Conservation (phyloP, 768 basidiomycete genomes). For the Lactarius vividus region DNA sequence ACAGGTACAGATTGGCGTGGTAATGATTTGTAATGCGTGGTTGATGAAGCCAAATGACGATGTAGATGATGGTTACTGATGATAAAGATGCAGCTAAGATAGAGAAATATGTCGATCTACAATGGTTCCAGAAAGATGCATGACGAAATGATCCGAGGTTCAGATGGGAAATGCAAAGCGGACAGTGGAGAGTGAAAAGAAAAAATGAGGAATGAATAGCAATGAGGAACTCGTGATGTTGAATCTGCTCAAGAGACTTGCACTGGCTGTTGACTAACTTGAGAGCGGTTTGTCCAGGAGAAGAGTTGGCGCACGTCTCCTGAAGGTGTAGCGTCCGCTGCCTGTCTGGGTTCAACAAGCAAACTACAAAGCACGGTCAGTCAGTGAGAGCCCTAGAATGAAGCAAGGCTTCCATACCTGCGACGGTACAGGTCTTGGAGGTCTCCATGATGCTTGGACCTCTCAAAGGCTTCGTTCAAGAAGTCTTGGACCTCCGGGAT, state of each 20-base stretch:
- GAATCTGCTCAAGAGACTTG: conserved; percentile 19
- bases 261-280: conserved; percentile 29
- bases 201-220: not conserved
- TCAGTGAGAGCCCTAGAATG: conserved; percentile 22
- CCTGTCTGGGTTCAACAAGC: conserved; percentile 79
- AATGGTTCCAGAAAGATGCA: conserved; percentile 24
- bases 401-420: conserved; percentile 48
- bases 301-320: conserved; percentile 78
- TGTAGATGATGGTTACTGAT: conserved; percentile 23
- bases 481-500: conserved; percentile 88
- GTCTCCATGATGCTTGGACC: conserved; percentile 74
- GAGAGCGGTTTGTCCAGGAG: conserved; percentile 60
- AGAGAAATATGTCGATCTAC: conserved; percentile 25
- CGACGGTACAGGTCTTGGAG: conserved; percentile 82
- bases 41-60: conserved; percentile 18
- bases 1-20: conserved; percentile 19
- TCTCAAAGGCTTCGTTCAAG: conserved; percentile 69
- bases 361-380: conserved; percentile 44
- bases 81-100: conserved; percentile 28
- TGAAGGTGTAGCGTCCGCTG: conserved; percentile 60
- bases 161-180: conserved; percentile 24
- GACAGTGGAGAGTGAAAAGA: conserved; percentile 4
- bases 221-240: not conserved
- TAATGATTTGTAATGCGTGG: conserved; percentile 17
- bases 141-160: conserved; percentile 21